Base-by-base conservation (phyloP, 257 asterid species). In the Mitragyna speciosa region DNA sequence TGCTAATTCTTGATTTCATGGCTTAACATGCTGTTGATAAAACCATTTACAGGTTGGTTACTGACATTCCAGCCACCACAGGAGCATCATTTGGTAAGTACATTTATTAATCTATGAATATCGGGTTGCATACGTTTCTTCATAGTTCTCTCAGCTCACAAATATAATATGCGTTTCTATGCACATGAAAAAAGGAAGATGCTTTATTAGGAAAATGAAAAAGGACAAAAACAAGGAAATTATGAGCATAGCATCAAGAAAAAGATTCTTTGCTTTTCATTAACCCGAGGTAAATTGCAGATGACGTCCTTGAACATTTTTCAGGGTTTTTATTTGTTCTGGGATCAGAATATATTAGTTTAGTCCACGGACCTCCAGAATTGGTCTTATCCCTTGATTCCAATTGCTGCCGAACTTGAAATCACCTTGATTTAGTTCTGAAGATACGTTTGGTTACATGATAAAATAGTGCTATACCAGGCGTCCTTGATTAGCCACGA, bases 51-150 rank as follows among this genome's bases (percentile, higher is more conserved):
- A 82, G 97, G 97, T 70, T 92, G 89, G 97, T 92, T 75, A 92
- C 96, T 33, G 96, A 92, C 86, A 92, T 92, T 83, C 97, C 97
- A 33, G 97, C 87, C 49, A 89, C 97, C 2, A 92, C 97, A 16
- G 93, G 91, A 61, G 86, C 83, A 73, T 80, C 84, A 54, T 92
- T 92, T 75, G 96, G 97, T 92, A 72, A 82, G 90, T 84, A 17
- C 48, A 4, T 43, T 14, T 24, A 12, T 24, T 63, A 11, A 12
- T 26, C 4, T 10, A 26, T 63, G 7, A n/a, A 63, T 1, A 10
- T 63, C 11, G 0, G 39, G 19, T 26, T 69, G 15, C 16, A 24
- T 61, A 58, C 0, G 26, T 58, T 39, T 58, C 33, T 74, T 74
- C 28, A 9, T 11, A 59, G 31, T 26, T 8, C 28, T 59, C 12